Evolutionary conservation across 306 rosid genomes (phyloP).

Genomic region (Cicer cuneatum): DNA sequence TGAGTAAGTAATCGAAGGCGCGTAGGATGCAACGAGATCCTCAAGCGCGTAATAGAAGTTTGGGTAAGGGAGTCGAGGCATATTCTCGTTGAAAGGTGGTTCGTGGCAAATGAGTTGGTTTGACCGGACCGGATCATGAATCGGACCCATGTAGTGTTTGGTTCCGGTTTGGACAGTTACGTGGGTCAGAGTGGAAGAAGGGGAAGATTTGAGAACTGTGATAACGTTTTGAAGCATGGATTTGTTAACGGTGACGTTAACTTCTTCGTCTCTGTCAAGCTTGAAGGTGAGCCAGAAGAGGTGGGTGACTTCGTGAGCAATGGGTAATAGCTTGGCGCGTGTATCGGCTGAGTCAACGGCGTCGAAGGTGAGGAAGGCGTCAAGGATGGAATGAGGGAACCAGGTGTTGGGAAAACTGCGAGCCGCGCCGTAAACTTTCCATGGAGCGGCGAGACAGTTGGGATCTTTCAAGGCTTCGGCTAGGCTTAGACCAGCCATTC

Average conservation of each 20-base stretch:
- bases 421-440: constrained; percentile 52
- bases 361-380: constrained; percentile 46
- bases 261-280: constrained; percentile 28
- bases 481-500: constrained; percentile 52
- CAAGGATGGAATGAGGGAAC: constrained; percentile 46
- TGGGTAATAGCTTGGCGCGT: constrained; percentile 37
- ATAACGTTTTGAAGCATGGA: constrained; percentile 48
- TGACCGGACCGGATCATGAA: constrained; percentile 7
- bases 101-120: constrained; percentile 31
- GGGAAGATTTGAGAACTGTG: constrained; percentile 24
- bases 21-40: constrained; percentile 33
- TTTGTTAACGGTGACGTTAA: constrained; percentile 25
- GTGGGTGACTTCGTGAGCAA: constrained; percentile 49
- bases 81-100: constrained; percentile 45
- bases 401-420: constrained; percentile 32
- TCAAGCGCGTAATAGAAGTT: constrained; percentile 57
- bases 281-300: constrained; percentile 51
- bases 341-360: constrained; percentile 39
- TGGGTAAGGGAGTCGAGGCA: constrained; percentile 46
- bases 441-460: constrained; percentile 43
- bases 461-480: constrained; percentile 47
- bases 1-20: constrained; percentile 28
- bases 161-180: constrained; percentile 54
- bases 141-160: constrained; percentile 56
- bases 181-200: constrained; percentile 29